phyloP scores from a whole-genome alignment of 169 alveolate species.

The Babesia bigemina region DNA sequence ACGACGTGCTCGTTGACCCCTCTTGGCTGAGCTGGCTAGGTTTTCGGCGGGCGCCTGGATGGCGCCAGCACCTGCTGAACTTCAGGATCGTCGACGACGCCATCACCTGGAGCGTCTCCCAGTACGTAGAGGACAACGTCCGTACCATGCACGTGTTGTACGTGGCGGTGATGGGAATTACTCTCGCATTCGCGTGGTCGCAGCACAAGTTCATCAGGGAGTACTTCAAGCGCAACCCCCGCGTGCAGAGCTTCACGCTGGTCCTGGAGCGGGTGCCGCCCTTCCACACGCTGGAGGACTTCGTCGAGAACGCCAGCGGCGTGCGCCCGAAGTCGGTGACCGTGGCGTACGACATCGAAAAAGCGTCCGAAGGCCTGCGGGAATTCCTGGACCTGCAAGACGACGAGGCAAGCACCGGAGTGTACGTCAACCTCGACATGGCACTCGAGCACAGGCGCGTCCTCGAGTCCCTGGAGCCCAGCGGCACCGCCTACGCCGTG shows the following conservation, averaged over 20 bases:
- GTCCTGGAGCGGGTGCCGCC: constrained; percentile 38
- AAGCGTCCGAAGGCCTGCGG: constrained; percentile 9
- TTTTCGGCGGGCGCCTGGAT: background rate
- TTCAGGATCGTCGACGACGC: constrained; percentile 68
- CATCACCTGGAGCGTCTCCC: constrained; percentile 55
- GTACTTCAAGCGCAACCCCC: constrained; percentile 24
- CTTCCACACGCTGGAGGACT: constrained; percentile 37
- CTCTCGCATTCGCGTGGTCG: constrained; percentile 42
- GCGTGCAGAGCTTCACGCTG: constrained; percentile 46
- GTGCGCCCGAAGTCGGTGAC: constrained; percentile 47
- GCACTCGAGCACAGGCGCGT: constrained; percentile 17
- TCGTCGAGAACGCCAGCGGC: constrained; percentile 30
- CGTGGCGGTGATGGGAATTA: constrained; percentile 49
- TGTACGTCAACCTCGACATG: constrained; percentile 53
- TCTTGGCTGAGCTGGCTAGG: constrained; percentile 1
- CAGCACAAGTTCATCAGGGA: constrained; percentile 41
- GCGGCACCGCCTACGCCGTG: constrained; percentile 50
- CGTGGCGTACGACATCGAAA: constrained; percentile 42
- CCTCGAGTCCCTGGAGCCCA: constrained; percentile 23
- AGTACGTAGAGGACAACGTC: constrained; percentile 50
- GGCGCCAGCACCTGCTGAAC: constrained; percentile 43
- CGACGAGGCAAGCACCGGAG: constrained; percentile 5
- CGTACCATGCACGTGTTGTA: constrained; percentile 37
- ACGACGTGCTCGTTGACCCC: background rate
- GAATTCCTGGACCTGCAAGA: constrained; percentile 26